Base-by-base conservation (phyloP, 2,329 filamentous ascomycete genomes). In the Pseudocercospora pini-densiflorae region DNA sequence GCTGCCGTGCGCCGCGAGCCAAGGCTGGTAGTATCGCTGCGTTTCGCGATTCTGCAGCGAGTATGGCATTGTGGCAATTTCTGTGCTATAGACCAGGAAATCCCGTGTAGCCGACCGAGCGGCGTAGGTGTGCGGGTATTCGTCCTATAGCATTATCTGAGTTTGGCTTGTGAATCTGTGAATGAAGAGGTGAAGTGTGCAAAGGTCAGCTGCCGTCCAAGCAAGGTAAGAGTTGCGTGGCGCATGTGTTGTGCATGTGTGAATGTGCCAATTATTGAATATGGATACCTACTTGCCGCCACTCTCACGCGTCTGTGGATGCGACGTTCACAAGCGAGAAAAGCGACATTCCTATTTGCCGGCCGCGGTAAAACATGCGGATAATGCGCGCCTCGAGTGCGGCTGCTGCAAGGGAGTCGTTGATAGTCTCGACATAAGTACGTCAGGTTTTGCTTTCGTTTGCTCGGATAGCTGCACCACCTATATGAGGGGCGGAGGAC, bases 1-100 rank as follows among this genome's bases (percentile, higher is more conserved):
- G 21, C 65, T 68, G 61, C 68, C 73, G 29, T 75, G 73, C 8
- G 70, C 70, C 9, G 70, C 69, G 8, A 73, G 70, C 70, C 73
- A 73, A 12, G 71, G 71, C 55, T 72, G 65, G 43, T 70, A 70
- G 62, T 70, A 68, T 53, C 68, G 68, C 60, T 70, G 68, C 9
- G 64, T 55, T 55, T 67, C 65, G 21, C 64, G 64, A 29, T 60
- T 61, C 14, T 63, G 60, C 31, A 66, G 55, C 16, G 64, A 55
- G 23, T 31, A 59, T 12, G 59, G 49, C 51, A 61, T 61, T 24
- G 31, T 45, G 61, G 40, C 43, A 33, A 21, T 12, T 2, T 43
- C 55, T 43, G 31, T 43, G 27, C 31, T 59, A 33, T 36, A 43
- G 8, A 19, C 54, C 29, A 36, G 54, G 23, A 58, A 21, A n/a